Evolutionary conservation across 2,329 filamentous ascomycete genomes (phyloP).

Genomic region (Hymenotorrendiella dingleyae): DNA sequence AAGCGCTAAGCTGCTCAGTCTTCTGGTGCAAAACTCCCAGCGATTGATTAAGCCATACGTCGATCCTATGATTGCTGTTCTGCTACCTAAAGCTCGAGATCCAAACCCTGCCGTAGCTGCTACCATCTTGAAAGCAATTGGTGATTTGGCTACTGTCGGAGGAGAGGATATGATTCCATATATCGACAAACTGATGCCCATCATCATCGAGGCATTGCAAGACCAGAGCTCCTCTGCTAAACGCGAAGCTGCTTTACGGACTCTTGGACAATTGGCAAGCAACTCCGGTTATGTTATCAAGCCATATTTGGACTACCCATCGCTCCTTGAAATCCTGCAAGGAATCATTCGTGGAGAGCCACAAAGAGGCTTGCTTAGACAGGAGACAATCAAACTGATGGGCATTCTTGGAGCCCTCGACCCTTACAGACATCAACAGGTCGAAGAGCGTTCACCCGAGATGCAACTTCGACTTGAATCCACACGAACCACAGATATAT

Average conservation of each 20-base stretch:
- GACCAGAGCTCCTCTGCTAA: constrained; percentile 88
- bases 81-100: constrained; percentile 90
- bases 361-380: constrained; percentile 74
- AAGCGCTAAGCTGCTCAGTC: constrained; percentile 84
- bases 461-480: constrained; percentile 61
- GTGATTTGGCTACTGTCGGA: constrained; percentile 88
- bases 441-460: constrained; percentile 83
- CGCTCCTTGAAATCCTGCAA: constrained; percentile 86
- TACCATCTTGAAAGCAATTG: constrained; percentile 91
- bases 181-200: constrained; percentile 86
- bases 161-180: constrained; percentile 91
- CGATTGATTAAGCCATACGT: constrained; percentile 94
- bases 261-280: constrained; percentile 85
- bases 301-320: constrained; percentile 90
- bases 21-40: constrained; percentile 89
- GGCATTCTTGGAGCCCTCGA: constrained; percentile 92
- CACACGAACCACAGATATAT: constrained; percentile 79
- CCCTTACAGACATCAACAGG: constrained; percentile 93
- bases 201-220: constrained; percentile 89
- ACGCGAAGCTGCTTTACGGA: constrained; percentile 83
- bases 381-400: constrained; percentile 94
- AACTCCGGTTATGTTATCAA: constrained; percentile 97
- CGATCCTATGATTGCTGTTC: constrained; percentile 88
- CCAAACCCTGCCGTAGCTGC: constrained; percentile 81
- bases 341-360: constrained; percentile 89